These are phyloP conservation scores for Trifolium subterraneum DNA, from an alignment of 306 rosid genomes.

Conservation along the genomic window DNA sequence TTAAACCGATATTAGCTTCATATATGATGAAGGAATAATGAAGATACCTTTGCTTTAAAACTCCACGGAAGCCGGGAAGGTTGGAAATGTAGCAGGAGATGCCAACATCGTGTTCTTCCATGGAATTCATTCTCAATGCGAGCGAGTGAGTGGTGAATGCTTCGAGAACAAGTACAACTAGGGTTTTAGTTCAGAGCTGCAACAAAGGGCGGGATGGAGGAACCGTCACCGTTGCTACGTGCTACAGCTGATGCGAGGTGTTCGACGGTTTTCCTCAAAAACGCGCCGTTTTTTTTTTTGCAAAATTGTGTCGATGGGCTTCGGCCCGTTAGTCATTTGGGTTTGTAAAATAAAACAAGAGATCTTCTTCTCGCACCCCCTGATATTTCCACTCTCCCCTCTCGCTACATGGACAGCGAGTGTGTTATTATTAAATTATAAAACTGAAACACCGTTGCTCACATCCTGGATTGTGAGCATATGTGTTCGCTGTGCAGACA, in stretches of 20 bases:
- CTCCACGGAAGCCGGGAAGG: conserved; percentile 90
- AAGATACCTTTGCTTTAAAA: conserved; percentile 82
- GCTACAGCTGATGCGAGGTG: conserved; percentile 36
- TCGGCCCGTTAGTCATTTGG: background rate
- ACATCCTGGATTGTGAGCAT: too few species aligned
- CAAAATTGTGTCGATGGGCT: background rate
- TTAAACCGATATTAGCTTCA: too few species aligned
- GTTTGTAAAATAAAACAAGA: too few species aligned
- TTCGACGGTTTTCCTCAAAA: conserved; percentile 11
- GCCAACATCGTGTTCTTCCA: conserved; percentile 80
- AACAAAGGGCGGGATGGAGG: conserved; percentile 14
- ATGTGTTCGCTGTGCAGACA: too few species aligned
- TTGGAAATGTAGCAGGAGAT: conserved; percentile 77
- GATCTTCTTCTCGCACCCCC: too few species aligned
- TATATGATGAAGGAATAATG: background rate
- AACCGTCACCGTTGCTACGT: background rate
- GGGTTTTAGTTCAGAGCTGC: conserved; percentile 52
- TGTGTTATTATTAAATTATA: too few species aligned
- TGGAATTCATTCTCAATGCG: conserved; percentile 52
- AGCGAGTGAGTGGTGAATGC: background rate
- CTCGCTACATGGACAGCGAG: too few species aligned
- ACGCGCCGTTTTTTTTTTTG: background rate
- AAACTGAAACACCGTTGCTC: too few species aligned
- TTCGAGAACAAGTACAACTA: conserved; percentile 9
- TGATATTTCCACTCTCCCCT: too few species aligned